These are phyloP conservation scores for Sarocladium brachiariae DNA, from an alignment of 2,329 filamentous ascomycete genomes.

Conservation along the genomic window DNA sequence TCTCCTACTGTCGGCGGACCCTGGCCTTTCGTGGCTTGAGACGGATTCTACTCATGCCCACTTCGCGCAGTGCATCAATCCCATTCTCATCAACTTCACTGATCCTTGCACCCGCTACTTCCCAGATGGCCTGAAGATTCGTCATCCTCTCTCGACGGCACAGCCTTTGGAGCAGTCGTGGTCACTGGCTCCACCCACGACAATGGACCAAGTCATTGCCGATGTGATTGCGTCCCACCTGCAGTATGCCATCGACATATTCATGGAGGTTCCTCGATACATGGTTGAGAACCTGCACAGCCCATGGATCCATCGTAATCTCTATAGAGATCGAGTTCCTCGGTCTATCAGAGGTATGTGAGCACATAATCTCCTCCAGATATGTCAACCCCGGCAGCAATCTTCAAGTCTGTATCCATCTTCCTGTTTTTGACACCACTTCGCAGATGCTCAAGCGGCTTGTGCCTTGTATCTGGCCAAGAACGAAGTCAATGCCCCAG, in stretches of 20 bases:
- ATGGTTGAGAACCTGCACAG: constrained; percentile 44
- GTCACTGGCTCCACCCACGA: constrained; percentile 17
- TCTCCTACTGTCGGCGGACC: too few species aligned
- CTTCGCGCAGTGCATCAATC: neutral
- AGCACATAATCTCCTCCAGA: too few species aligned
- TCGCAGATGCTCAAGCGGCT: constrained; percentile 41
- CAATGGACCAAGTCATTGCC: constrained; percentile 16
- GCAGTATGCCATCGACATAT: constrained; percentile 40
- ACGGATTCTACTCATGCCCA: too few species aligned
- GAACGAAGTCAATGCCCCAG: constrained; percentile 37
- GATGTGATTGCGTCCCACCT: constrained; percentile 26
- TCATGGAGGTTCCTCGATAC: constrained; percentile 39
- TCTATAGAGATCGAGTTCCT: constrained; percentile 47
- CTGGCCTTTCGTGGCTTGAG: too few species aligned
- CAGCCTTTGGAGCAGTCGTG: neutral
- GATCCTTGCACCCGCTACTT: neutral
- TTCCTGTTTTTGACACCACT: neutral
- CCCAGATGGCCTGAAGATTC: neutral
- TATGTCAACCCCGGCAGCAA: too few species aligned
- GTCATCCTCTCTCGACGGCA: neutral
- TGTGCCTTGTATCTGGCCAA: constrained; percentile 47
- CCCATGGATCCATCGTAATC: constrained; percentile 45
- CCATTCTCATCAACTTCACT: neutral
- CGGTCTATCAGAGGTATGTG: constrained; percentile 38
- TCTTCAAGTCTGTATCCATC: too few species aligned